Conservation (phyloP, 164 flowering plant species). For the Nelumbo lutea region DNA sequence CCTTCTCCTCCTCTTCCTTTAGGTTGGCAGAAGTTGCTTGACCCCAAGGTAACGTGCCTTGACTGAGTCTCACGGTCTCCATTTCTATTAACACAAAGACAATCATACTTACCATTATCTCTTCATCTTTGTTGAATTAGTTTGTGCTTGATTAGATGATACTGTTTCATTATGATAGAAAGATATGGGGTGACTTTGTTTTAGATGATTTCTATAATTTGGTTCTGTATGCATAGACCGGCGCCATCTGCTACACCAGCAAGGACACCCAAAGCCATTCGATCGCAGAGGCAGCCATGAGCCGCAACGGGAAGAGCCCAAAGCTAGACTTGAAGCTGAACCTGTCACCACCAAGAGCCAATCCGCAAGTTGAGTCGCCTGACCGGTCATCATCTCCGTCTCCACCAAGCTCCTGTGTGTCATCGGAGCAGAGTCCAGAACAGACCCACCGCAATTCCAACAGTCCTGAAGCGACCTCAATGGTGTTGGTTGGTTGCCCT, state of each 20-base stretch:
- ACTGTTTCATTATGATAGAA: background rate
- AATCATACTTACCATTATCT: background rate
- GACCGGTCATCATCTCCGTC: slow-evolving; percentile 56
- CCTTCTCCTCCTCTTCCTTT: slow-evolving; percentile 11
- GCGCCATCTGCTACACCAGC: slow-evolving; percentile 14
- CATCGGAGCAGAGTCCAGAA: slow-evolving; percentile 46
- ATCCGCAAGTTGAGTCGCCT: slow-evolving; percentile 26
- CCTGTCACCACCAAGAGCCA: slow-evolving; percentile 50
- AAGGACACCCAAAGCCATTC: background rate
- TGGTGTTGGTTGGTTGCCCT: slow-evolving; percentile 19
- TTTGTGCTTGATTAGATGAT: background rate
- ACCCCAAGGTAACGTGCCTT: slow-evolving; percentile 9
- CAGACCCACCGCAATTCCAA: slow-evolving; percentile 20
- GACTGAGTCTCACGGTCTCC: background rate
- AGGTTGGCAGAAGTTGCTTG: slow-evolving; percentile 16
- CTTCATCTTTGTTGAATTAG: background rate
- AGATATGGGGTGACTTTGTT: background rate
- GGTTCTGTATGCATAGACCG: slow-evolving; percentile 12
- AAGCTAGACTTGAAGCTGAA: slow-evolving; percentile 68
- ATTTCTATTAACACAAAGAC: too few species aligned
- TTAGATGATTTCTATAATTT: background rate
- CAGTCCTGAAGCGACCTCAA: slow-evolving; percentile 56
- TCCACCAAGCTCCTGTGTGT: slow-evolving; percentile 59
- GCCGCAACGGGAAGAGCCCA: slow-evolving; percentile 39
- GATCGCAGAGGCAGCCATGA: slow-evolving; percentile 29